A percentile compares a stretch with the other conserved stretches of the same genome.
phyloP scores from a whole-genome alignment of 371 early-diverging fungal genomes.

The Dinochytrium kinnereticum region DNA sequence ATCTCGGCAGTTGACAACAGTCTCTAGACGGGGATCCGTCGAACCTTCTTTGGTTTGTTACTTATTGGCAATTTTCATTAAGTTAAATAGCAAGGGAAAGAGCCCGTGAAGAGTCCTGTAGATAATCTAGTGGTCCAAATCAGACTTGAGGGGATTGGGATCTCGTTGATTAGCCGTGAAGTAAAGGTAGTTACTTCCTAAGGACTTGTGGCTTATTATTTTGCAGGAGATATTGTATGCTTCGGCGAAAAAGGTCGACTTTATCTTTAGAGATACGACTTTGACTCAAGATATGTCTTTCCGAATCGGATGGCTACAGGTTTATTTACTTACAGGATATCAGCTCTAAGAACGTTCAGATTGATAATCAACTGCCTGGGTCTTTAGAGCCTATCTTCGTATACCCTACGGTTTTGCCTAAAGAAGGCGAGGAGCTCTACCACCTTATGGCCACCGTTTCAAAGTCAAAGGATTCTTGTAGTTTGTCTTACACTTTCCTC shows the following conservation, averaged over 20 bases:
- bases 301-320: slow-evolving; percentile 86
- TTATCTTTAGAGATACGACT: slow-evolving; percentile 77
- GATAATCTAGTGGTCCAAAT: slow-evolving; percentile 69
- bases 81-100: slow-evolving; percentile 17
- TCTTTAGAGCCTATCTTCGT: slow-evolving; percentile 85
- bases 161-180: slow-evolving; percentile 79
- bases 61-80: not conserved
- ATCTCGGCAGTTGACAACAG: slow-evolving; percentile 29
- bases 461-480: slow-evolving; percentile 80
- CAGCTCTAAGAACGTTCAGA: slow-evolving; percentile 43
- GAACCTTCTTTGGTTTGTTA: not conserved
- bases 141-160: slow-evolving; percentile 84
- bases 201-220: not conserved
- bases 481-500: slow-evolving; percentile 7
- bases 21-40: slow-evolving; percentile 26
- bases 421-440: slow-evolving; percentile 64
- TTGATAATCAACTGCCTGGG: slow-evolving; percentile 93
- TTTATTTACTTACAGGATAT: slow-evolving; percentile 9
- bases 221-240: slow-evolving; percentile 83
- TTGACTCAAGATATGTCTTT: slow-evolving; percentile 75
- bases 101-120: slow-evolving; percentile 50
- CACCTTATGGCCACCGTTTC: slow-evolving; percentile 56
- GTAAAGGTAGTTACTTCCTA: slow-evolving; percentile 38
- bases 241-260: slow-evolving; percentile 73
- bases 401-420: slow-evolving; percentile 85